A percentile compares a stretch with the other conserved stretches of the same genome.
Conservation (phyloP, 306 rosid genomes). For the Quercus mongolica region DNA sequence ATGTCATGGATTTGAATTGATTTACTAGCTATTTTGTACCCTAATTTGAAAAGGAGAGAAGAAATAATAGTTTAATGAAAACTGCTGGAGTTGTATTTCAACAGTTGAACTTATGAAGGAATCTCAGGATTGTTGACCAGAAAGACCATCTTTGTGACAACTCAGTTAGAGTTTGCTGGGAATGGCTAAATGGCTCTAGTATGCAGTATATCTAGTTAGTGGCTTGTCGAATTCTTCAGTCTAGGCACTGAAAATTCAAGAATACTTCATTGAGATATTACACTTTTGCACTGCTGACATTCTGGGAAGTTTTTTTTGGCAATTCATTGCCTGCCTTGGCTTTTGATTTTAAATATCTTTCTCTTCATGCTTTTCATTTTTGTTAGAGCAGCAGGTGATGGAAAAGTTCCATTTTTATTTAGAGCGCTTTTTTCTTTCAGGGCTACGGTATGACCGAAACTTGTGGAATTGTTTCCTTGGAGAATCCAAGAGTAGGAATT, state of each 20-base stretch:
- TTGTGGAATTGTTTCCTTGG: slow-evolving; percentile 62
- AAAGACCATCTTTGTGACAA: neutral
- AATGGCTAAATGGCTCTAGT: neutral
- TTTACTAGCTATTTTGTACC: no score
- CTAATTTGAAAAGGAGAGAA: no score
- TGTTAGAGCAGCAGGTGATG: neutral
- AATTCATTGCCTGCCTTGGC: neutral
- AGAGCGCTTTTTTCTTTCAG: slow-evolving; percentile 27
- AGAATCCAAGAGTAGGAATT: slow-evolving; percentile 41
- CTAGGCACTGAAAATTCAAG: neutral
- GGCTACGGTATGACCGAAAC: slow-evolving; percentile 99
- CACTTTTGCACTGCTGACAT: neutral
- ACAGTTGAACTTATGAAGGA: neutral
- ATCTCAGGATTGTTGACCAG: neutral
- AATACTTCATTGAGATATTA: neutral
- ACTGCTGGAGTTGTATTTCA: no score
- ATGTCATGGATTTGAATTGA: no score
- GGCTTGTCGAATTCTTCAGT: neutral
- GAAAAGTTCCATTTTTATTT: neutral
- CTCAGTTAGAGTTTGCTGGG: neutral
- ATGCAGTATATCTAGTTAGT: no score
- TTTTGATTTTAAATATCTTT: neutral
- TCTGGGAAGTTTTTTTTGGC: neutral
- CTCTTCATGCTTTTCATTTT: neutral
- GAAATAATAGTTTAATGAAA: no score